A percentile compares a stretch with the other conserved stretches of the same genome.
Conservation (phyloP, 176 grass and related monocot genomes). For the Eragrostis curvula region DNA sequence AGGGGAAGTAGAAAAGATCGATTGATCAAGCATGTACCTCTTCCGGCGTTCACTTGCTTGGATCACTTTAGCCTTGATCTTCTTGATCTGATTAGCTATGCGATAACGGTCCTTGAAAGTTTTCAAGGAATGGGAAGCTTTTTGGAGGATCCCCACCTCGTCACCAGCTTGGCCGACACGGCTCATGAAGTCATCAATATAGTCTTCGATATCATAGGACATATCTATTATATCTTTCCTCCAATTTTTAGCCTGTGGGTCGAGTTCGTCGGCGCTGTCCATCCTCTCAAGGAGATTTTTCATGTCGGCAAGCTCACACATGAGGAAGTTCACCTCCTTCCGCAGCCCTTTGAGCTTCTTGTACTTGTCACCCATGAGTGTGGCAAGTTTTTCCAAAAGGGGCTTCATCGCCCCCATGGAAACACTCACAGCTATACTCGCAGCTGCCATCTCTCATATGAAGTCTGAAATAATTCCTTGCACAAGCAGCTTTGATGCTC, state of each 20-base stretch:
- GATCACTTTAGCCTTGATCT: not conserved
- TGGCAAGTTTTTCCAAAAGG: not conserved
- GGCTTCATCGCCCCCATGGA: conserved; percentile 1
- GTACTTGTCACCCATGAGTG: not conserved
- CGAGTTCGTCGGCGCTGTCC: not conserved
- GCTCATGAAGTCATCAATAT: not conserved
- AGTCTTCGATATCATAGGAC: conserved; percentile 17
- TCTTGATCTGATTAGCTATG: not conserved
- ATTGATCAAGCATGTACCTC: conserved; percentile 14
- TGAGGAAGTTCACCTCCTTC: not conserved
- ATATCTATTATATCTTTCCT: conserved; percentile 12
- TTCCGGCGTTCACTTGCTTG: not conserved
- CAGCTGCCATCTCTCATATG: not conserved
- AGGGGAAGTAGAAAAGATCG: not conserved
- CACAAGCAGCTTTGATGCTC: not conserved
- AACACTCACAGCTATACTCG: not conserved
- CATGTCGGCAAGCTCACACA: not conserved
- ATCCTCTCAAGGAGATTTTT: not conserved
- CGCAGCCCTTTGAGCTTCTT: not conserved
- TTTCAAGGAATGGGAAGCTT: not conserved
- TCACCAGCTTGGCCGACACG: not conserved
- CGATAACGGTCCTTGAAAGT: not conserved
- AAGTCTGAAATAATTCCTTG: not conserved
- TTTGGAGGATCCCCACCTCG: not conserved
- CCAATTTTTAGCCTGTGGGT: not conserved